phyloP scores from a whole-genome alignment of 2,329 filamentous ascomycete genomes.

The Trichoderma sp. region DNA sequence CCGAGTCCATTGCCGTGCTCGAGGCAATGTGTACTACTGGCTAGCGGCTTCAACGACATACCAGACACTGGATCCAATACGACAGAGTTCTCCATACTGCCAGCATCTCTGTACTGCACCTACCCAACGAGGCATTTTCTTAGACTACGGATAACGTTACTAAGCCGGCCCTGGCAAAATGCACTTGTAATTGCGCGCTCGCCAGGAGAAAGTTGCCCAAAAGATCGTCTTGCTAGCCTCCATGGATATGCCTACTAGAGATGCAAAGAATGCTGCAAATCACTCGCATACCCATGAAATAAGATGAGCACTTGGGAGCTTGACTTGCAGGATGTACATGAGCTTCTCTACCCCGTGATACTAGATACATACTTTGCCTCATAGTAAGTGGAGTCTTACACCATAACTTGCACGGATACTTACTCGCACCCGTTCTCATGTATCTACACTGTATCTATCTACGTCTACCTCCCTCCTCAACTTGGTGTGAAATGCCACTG shows the following conservation, averaged over 20 bases:
- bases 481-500: not conserved
- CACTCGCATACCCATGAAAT: constrained; percentile 8
- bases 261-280: constrained; percentile 17
- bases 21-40: not conserved
- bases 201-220: not conserved
- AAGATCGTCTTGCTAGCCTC: not conserved
- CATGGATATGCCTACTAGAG: not conserved
- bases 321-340: not conserved
- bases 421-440: not conserved
- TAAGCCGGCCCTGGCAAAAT: not conserved
- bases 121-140: constrained; percentile 23
- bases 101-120: not conserved
- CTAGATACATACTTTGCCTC: not conserved
- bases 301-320: not conserved
- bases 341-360: not conserved
- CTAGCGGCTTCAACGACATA: not conserved
- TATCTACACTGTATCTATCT: not conserved
- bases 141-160: not conserved
- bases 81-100: constrained; percentile 4
- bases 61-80: not conserved
- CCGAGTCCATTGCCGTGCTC: not conserved
- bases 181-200: not conserved
- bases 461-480: not conserved
- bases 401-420: not conserved
- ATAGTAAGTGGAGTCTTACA: not conserved